These are phyloP conservation scores for Ophidiomyces ophidiicola DNA, from an alignment of 2,329 filamentous ascomycete genomes.

Conservation along the genomic window DNA sequence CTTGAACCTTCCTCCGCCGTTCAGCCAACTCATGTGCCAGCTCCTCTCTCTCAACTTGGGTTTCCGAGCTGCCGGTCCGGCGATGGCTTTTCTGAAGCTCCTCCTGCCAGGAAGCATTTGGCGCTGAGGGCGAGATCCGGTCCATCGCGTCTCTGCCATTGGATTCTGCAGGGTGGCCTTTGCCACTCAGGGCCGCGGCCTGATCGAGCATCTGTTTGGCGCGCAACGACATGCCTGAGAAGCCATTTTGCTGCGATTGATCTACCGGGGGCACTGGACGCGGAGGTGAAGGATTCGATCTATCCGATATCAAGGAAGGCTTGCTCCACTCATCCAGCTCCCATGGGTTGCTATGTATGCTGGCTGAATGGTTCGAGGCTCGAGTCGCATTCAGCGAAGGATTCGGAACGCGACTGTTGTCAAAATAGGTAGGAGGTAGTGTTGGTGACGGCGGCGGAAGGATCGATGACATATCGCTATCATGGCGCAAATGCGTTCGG, in stretches of 20 bases:
- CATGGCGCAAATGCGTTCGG: conserved; percentile 67
- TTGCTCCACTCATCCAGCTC: conserved; percentile 42
- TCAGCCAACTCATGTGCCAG: conserved; percentile 40
- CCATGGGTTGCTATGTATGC: conserved; percentile 44
- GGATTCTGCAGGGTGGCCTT: conserved; percentile 16
- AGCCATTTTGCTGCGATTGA: conserved; percentile 13
- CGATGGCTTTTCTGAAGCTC: conserved; percentile 35
- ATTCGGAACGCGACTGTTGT: conserved; percentile 20
- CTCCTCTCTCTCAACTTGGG: conserved; percentile 37
- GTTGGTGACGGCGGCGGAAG: conserved; percentile 43
- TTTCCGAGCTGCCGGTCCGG: conserved; percentile 37
- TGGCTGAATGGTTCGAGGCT: conserved; percentile 36
- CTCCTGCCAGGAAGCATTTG: conserved; percentile 35
- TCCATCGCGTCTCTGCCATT: conserved; percentile 12
- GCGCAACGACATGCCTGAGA: conserved; percentile 24
- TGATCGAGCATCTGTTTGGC: conserved; percentile 31
- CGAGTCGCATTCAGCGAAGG: conserved; percentile 20
- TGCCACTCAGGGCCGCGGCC: conserved; percentile 24
- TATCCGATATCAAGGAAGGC: conserved; percentile 13
- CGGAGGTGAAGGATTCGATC: conserved; percentile 11
- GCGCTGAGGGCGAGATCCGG: conserved; percentile 2
- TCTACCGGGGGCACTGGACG: conserved; percentile 6
- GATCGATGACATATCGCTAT: conserved; percentile 71
- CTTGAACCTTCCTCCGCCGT: conserved; percentile 36
- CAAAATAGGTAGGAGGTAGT: conserved; percentile 26